A percentile compares a stretch with the other conserved stretches of the same genome.
These are phyloP conservation scores for Diaporthe destruens DNA, from an alignment of 2,329 filamentous ascomycete species.

Conservation along the genomic window DNA sequence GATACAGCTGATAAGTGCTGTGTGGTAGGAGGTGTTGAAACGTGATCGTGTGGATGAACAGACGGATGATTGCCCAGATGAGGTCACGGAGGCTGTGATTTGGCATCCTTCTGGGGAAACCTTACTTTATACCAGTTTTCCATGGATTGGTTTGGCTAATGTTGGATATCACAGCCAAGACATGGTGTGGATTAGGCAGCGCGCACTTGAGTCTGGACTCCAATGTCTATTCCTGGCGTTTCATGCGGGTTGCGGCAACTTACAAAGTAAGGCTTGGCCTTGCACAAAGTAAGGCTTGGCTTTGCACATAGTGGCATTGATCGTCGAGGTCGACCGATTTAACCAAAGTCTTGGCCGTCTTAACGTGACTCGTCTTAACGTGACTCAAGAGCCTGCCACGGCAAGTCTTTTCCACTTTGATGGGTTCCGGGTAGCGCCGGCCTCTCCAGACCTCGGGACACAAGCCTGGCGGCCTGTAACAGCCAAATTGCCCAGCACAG, in stretches of 20 bases:
- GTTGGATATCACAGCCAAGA: conserved; percentile 2
- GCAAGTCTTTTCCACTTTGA: conserved; percentile 8
- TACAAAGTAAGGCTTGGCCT: conserved; percentile 21
- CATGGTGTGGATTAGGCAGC: conserved; percentile 19
- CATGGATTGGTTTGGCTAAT: not conserved
- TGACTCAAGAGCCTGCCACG: conserved; percentile 10
- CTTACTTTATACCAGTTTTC: conserved; percentile 1
- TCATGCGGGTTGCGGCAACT: conserved; percentile 21
- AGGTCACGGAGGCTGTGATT: too few relatives aligned
- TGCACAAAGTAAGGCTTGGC: conserved; percentile 21
- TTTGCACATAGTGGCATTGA: conserved; percentile 16
- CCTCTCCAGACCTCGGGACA: conserved; percentile 4
- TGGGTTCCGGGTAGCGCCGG: conserved; percentile 22
- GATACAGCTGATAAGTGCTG: not conserved
- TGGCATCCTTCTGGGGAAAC: not conserved
- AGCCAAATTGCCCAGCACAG: conserved; percentile 19
- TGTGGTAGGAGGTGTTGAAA: not conserved
- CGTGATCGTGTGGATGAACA: not conserved
- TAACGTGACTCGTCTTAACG: conserved; percentile 31
- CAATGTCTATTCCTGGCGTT: conserved; percentile 21
- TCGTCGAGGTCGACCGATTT: conserved; percentile 16
- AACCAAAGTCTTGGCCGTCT: conserved; percentile 29
- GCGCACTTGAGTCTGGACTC: not conserved
- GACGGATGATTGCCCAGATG: too few relatives aligned
- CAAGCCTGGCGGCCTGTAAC: conserved; percentile 18